Evolutionary conservation across 2,329 filamentous ascomycete species (phyloP).

Genomic region (Celoporthe dispersa): DNA sequence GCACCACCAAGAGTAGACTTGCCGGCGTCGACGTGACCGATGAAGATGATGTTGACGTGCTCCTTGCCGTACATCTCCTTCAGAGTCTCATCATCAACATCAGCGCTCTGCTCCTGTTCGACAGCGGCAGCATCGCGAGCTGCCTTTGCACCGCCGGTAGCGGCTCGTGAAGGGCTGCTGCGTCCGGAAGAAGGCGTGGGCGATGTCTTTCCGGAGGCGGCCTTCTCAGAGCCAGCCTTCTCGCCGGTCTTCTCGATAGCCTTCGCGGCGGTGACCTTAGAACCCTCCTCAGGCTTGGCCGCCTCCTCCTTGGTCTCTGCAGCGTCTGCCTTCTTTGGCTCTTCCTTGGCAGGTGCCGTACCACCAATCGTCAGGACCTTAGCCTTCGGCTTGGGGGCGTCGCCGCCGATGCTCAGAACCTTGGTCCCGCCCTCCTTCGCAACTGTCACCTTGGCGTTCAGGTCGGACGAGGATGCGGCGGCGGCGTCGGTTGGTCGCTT

Average conservation of each 20-base stretch:
- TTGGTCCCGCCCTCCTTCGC: slow-evolving; percentile 64
- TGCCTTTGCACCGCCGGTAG: slow-evolving; percentile 53
- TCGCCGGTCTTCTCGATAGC: slow-evolving; percentile 88
- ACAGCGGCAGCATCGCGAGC: slow-evolving; percentile 80
- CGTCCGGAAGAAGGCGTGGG: slow-evolving; percentile 83
- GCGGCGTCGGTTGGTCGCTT: slow-evolving; percentile 62
- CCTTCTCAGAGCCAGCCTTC: slow-evolving; percentile 44
- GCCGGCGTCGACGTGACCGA: slow-evolving; percentile 97
- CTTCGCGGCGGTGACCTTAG: slow-evolving; percentile 85
- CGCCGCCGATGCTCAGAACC: slow-evolving; percentile 66
- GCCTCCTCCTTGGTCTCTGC: slow-evolving; percentile 56
- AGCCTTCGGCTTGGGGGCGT: slow-evolving; percentile 55
- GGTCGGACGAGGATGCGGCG: slow-evolving; percentile 47
- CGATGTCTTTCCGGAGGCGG: slow-evolving; percentile 69
- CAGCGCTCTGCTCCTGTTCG: slow-evolving; percentile 77
- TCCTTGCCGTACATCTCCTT: slow-evolving; percentile 97
- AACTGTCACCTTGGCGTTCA: slow-evolving; percentile 54
- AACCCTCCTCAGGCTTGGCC: slow-evolving; percentile 67
- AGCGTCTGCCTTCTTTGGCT: slow-evolving; percentile 47
- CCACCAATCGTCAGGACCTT: slow-evolving; percentile 64
- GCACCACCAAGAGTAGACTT: slow-evolving; percentile 96
- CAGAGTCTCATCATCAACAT: slow-evolving; percentile 73
- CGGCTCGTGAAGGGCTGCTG: slow-evolving; percentile 73
- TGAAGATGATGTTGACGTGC: slow-evolving; percentile 93
- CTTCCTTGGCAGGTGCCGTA: slow-evolving; percentile 44